Base-by-base conservation (phyloP, 2,329 filamentous ascomycete genomes). In the Sporothrix euskadiensis region DNA sequence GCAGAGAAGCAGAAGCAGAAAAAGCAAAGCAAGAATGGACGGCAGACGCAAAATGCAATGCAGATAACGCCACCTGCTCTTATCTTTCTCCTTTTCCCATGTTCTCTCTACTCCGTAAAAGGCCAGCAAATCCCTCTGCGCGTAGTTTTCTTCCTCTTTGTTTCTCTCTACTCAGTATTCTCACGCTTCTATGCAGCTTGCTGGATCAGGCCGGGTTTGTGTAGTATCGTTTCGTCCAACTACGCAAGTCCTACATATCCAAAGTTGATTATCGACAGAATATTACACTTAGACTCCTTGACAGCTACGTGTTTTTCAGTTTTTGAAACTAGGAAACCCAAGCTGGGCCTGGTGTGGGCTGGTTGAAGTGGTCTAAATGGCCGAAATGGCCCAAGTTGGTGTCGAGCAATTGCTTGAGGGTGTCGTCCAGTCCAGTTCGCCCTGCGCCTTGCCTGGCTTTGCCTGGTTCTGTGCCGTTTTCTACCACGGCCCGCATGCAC, bases 151-250 rank as follows among this genome's bases (percentile, higher is more conserved):
- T 61, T 39, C 26, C 35, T 19, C 59, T 22, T 6, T 49, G 32
- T 19, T 44, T 49, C 41, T 35, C 16, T 9, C 26, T 26, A 26
- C 26, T 2, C 26, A 26, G 26, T 2, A 26, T 26, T 54, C 63
- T 52, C 65, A 54, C 44, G 41, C 26, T 49, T 32, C 41, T 3
- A 69, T 69, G 65, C 65, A 69, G 44, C 65, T 22, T 49, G 65
- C 65, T 69, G 9, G 26, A 69, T 69, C 14, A 26, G 65, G 65
- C 26, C 44, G 22, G 32, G 4, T 7, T 52, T 35, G 26, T 52
- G 65, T 69, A 69, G 65, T 44, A 69, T 69, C 65, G 65, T 30
- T 69, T 52, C 47, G 44, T 69, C 30, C 5, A 57, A 49, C 44
- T 49, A 1, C 44, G 44, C 3, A 49, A 49, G 44, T 49, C 44